Evolutionary conservation across 2,329 filamentous ascomycete genomes (phyloP), one percentile per base, ranked within the genome.

Genomic region (Colletotrichum limetticola): DNA sequence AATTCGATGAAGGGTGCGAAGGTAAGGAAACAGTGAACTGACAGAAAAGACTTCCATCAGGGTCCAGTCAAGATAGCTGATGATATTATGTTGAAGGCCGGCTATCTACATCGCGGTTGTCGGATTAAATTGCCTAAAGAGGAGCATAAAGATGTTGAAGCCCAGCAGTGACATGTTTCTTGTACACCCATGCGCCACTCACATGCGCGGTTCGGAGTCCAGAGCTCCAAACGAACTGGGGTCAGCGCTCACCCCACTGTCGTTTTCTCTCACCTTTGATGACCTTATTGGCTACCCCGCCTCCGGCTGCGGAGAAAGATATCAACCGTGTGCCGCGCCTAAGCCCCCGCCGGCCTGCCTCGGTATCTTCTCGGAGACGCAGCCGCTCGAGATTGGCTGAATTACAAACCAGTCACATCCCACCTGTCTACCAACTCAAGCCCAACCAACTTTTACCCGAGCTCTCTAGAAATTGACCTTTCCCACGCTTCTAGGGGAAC

Each of bases 271-370:
- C 55, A 19, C 5, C n/a, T 32, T 9, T 5, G 35, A 9, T 4
- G 4, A 35, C 70, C 9, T 71, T 26, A 73, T 73, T 71, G 66
- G 71, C 16, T 26, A 42, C 71, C 71, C 71, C 71, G 60, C 71
- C 67, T 70, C 66, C 71, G 71, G 71, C 66, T 66, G 66, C 71
- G 71, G 71, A 73, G 71, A 73, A 71, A 73, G 53, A 24, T 24
- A 59, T 59, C 46, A 53, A 64, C 67, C 67, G 67, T 42, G 16
- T 57, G 59, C 42, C 56, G 62, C 46, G 66, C 66, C 69, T 35
- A 60, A 73, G 49, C 60, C 71, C 69, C 65, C 69, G 69, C 60
- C 66, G 66, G 61, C 60, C 71, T 66, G 71, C 71, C 71, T 73
- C 71, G 71, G 71, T 35, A 71, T 70, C 55, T 73, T 70, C 52